These are phyloP conservation scores for Ensete glaucum DNA, from an alignment of 176 grass and related monocot genomes.

Conservation along the genomic window DNA sequence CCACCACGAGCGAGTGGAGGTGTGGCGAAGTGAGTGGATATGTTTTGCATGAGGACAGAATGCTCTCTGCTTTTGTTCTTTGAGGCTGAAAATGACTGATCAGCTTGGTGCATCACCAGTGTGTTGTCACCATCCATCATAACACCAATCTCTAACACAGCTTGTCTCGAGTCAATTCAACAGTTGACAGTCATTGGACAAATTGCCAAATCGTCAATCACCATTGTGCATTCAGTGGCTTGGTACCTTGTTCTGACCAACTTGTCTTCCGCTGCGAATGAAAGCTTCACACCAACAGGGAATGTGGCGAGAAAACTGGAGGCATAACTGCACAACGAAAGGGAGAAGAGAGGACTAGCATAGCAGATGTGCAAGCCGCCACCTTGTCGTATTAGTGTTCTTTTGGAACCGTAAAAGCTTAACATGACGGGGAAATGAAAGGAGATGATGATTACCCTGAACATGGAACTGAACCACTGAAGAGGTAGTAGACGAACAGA, in stretches of 20 bases:
- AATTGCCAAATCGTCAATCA: neutral
- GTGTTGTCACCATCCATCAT: neutral
- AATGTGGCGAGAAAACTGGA: neutral
- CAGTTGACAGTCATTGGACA: neutral
- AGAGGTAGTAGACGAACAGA: no score
- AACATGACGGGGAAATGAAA: no score
- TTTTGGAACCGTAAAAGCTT: no score
- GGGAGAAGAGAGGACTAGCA: neutral
- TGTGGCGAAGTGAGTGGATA: neutral
- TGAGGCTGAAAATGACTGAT: conserved; percentile 1
- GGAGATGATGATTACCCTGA: no score
- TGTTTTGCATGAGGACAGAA: neutral
- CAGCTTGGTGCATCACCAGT: neutral
- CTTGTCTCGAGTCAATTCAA: neutral
- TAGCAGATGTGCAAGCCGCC: neutral
- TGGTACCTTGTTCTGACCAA: neutral
- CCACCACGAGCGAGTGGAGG: neutral
- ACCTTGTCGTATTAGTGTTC: no score
- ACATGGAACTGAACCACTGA: no score
- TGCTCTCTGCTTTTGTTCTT: neutral
- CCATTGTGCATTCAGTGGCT: neutral
- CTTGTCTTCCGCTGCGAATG: neutral
- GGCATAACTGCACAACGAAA: neutral
- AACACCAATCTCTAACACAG: neutral
- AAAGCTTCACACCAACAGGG: no score